Evolutionary conservation across 2,329 filamentous ascomycete species (phyloP), one percentile per base, ranked within the genome.

Genomic region (Geoglossum cookeanum): DNA sequence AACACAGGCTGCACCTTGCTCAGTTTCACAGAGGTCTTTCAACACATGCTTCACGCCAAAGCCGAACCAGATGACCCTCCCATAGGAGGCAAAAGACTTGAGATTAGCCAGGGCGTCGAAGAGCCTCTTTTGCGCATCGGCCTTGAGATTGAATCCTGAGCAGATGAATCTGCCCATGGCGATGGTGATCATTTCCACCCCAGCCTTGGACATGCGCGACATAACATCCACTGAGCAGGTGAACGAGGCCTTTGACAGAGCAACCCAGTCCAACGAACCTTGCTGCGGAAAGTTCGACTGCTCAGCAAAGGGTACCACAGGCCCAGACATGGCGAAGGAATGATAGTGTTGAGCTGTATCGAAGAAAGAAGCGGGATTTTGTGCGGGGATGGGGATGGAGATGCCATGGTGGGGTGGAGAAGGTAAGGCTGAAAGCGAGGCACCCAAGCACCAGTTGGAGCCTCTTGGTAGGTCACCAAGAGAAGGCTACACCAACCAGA

Each of bases 31-130:
- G 1, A 63, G 57, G 29, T 57, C 57, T 11, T 57, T 56, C 6
- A 63, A 42, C 9, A 63, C 45, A 54, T 63, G 60, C 44, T 62
- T 62, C 15, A 63, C 47, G 17, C 63, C 63, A 58, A 64, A 62
- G 5, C 63, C 63, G 52, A 63, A 62, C 61, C 61, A 63, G 11
- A 64, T 29, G 13, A 60, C 9, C 3, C 62, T 47, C n/a, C 59
- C 59, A 33, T 58, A 59, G 1, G 57, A 59, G 1, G 58, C 56
- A 33, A 62, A 60, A 5, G 58, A 56, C 56, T 60, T 61, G 3
- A 63, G 56, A 13, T 55, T 56, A 27, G 30, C 15, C 22, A 61
- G 11, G 11, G 58, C 37, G 15, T 58, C 55, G 3, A 37, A 37
- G 30, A 60, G 42, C 1, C 56, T 39, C 22, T 56, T 57, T 55